A percentile compares a stretch with the other conserved stretches of the same genome.
These are phyloP conservation scores for Leccinum boreale DNA, from an alignment of 768 basidiomycete species.

Conservation along the genomic window DNA sequence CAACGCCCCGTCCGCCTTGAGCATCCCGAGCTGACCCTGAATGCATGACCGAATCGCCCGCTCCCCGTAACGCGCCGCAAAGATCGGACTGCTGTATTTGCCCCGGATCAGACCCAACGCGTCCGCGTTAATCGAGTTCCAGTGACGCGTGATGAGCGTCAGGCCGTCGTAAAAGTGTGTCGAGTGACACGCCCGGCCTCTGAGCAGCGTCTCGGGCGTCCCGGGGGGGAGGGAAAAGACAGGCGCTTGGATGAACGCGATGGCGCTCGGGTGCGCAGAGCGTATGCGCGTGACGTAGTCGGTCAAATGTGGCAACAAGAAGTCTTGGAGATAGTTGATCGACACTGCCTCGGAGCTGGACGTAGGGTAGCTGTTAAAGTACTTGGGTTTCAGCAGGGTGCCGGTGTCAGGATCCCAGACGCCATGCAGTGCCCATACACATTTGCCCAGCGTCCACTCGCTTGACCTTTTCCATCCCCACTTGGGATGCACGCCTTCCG, in stretches of 20 bases:
- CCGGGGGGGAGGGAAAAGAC: conserved; percentile 81
- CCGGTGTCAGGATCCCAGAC: conserved; percentile 83
- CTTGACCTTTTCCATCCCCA: conserved; percentile 85
- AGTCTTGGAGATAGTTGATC: conserved; percentile 72
- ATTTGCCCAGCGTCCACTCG: conserved; percentile 73
- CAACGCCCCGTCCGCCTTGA: conserved; percentile 70
- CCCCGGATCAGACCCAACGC: conserved; percentile 89
- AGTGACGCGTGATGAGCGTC: conserved; percentile 88
- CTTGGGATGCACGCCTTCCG: conserved; percentile 52
- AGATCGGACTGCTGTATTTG: conserved; percentile 63
- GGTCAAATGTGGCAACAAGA: conserved; percentile 72
- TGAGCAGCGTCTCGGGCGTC: conserved; percentile 50
- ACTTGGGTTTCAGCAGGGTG: conserved; percentile 63
- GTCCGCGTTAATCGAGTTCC: conserved; percentile 96
- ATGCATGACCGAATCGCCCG: conserved; percentile 75
- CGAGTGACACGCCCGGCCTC: conserved; percentile 69
- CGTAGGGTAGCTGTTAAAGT: conserved; percentile 58
- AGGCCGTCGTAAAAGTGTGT: conserved; percentile 95
- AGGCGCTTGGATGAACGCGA: conserved; percentile 88
- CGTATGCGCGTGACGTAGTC: conserved; percentile 59
- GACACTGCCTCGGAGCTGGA: conserved; percentile 23
- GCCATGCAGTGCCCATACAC: conserved; percentile 85
- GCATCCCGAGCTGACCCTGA: conserved; percentile 75
- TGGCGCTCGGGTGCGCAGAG: conserved; percentile 69
- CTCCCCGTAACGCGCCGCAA: conserved; percentile 82